Base-by-base conservation (phyloP, 2,329 filamentous ascomycete genomes). In the Thermothelomyces thermophilus region DNA sequence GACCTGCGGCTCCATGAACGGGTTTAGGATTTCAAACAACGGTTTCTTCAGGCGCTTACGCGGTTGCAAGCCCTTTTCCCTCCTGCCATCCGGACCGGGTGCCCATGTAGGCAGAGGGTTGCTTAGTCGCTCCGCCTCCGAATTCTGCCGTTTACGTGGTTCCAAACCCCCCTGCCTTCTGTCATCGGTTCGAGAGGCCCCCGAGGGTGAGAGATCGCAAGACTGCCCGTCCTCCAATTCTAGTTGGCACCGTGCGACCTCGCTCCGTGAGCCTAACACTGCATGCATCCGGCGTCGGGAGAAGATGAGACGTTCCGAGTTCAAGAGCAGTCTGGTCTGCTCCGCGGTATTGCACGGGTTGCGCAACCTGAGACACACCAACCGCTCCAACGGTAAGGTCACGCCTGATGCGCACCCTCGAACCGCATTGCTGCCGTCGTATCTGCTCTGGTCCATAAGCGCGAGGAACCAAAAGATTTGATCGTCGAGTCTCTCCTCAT, bases 391-490 rank as follows among this genome's bases (percentile, higher is more conserved):
- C 5, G 30, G 20, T 24, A 54, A 9, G 1, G 52, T 22, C n/a
- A 54, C 31, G 2, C 44, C 52, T 14, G 11, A 35, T 20, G 14
- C 40, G 17, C 41, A 24, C 9, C 20, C 24, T 33, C 30, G 47
- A 11, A 30, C 28, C 6, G 6, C 8, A 9, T 3, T 14, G 14
- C 7, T 2, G 6, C 8, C 2, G 17, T n/a, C 17, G 24, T 7
- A 5, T 16, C 50, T 13, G 31, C 7, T 24, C 34, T 54, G 52
- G 13, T 36, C 39, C 17, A 54, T 31, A 10, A 54, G 41, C 19
- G 28, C 30, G n/a, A 54, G 39, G 35, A 54, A 48, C 52, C 52
- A 54, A 17, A 54, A 54, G 11, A 39, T 26, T 8, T 54, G 30
- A n/a, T 41, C 42, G 22, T 44, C 47, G 3, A 20, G 11, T 33